Base-by-base conservation (phyloP, 176 grass and related monocot species). In the Rhynchospora breviuscula region DNA sequence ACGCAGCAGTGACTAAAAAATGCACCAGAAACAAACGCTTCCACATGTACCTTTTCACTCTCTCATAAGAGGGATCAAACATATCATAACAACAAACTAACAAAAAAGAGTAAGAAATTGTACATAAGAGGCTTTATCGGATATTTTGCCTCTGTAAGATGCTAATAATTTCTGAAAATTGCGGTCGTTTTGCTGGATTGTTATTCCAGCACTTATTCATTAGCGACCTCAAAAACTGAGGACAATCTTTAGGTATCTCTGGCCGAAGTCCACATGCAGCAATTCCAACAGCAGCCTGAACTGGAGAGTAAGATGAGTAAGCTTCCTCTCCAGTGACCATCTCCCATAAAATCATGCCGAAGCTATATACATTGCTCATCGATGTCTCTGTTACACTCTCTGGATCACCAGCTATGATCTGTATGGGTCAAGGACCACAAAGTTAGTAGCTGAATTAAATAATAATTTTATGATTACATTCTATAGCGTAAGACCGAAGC, bases 321-420 rank as follows among this genome's bases (percentile, higher is more conserved):
- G 96, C 96, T 88, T 92, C 89, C 88, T 95, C 96, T 31, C 96
- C 96, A 0, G 88, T 92, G 18, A 90, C 81, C 96, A 95, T 95
- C 83, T 95, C 96, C 96, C 96, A 99, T 0, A 99, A 85, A 35
- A 95, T 90, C 96, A 99, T 99, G 13, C 96, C 93, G 22, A 91
- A 99, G 71, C 93, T 95, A 80, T 95, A 99, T 53, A 93, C 89
- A 65, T 99, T 99, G 91, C 96, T 99, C 96, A 95, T 99, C 89
- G 85, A 93, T 15, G 89, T 93, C 65, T 99, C 96, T 0, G 91
- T 88, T 54, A 92, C 96, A 1, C 85, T 95, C 82, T 99, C 96
- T 0, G 96, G 93, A 83, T 99, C 96, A 52, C 96, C 96, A 1
- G 93, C 93, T 35, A 99, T 99, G 76, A 99, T 90, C 96, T 99